phyloP scores from a whole-genome alignment of 768 basidiomycete genomes.

The Lactifluus piperatus region DNA sequence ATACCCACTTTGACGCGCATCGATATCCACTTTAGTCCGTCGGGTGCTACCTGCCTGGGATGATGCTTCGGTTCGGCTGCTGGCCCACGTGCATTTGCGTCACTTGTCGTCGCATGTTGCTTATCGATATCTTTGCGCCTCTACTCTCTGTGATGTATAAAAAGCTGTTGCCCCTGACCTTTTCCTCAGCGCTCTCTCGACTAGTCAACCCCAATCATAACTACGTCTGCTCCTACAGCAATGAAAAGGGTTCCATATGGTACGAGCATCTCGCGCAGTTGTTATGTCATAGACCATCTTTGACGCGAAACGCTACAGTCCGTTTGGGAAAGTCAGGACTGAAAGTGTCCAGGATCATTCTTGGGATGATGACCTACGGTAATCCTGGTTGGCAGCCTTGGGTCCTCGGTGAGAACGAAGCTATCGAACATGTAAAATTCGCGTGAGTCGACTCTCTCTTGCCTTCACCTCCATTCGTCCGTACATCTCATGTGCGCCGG shows the following conservation, averaged over 20 bases:
- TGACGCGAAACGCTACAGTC: conserved; percentile 6
- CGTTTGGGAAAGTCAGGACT: conserved; percentile 43
- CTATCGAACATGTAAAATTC: conserved; percentile 19
- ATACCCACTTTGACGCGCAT: too few species aligned
- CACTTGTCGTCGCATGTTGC: too few species aligned
- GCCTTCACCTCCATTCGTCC: conserved; percentile 1
- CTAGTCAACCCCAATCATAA: background rate
- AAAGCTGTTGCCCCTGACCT: too few species aligned
- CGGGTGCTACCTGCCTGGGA: too few species aligned
- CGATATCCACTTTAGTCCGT: too few species aligned
- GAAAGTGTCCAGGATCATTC: conserved; percentile 56
- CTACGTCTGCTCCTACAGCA: conserved; percentile 1
- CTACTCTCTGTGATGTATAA: too few species aligned
- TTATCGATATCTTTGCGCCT: too few species aligned
- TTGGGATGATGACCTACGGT: conserved; percentile 59
- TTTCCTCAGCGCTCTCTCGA: too few species aligned
- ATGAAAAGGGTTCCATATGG: conserved; percentile 8
- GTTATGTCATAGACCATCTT: background rate
- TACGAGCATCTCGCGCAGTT: background rate
- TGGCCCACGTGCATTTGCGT: too few species aligned
- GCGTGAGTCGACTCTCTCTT: conserved; percentile 21
- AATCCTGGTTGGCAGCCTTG: conserved; percentile 25
- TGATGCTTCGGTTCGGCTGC: too few species aligned
- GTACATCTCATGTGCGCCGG: conserved; percentile 4
- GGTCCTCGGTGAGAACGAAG: conserved; percentile 27